Base-by-base conservation (phyloP, 495 filamentous ascomycete species). In the Jackrogersella multiformis region DNA sequence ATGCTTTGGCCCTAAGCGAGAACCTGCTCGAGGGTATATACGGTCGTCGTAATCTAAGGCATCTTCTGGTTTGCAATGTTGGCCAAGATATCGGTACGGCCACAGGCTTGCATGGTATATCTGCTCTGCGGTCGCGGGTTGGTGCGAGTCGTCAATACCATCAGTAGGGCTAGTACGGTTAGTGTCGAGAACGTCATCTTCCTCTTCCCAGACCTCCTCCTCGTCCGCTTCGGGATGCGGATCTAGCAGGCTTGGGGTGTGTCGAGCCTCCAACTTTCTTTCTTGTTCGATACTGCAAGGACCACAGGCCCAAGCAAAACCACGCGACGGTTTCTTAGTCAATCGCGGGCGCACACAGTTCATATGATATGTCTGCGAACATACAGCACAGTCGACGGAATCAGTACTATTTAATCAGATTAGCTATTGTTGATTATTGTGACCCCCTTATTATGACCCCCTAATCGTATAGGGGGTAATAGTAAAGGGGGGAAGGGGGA, bases 271-370 rank as follows among this genome's bases (percentile, higher is more conserved):
- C 12, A 97, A 82, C 76, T 92, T 96, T 54, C 90, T 88, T 78
- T 98, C 96, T 68, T 97, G 94, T 21, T 91, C 93, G 68, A 93
- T 90, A 74, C 92, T 97, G 78, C 95, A 99, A 56, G 95, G 90
- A 21, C 91, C 95, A 77, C 95, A 99, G 13, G 95, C 91, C 95
- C 95, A 99, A 7, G 92, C 95, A 80, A 99, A 99, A 36, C 95
- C 95, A 76, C 95, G 89, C 44, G 95, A 96, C 16, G 95, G 95
- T 79, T 99, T 99, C 76, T 97, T 98, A 36, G 93, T 87, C 60
- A 99, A 76, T 35, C 92, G 92, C 30, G 95, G 95, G 56, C 90
- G 90, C 45, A 99, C 96, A 74, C 95, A 99, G 73, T 91, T 91
- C 95, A 99, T 97, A 79, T 99, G 95, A 80, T 97, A 99, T 7